Percentiles rank a stretch among this genome's conserved stretches.
These are phyloP conservation scores for Carex kokanica DNA, from an alignment of 176 grass and related monocot species.

Conservation along the genomic window DNA sequence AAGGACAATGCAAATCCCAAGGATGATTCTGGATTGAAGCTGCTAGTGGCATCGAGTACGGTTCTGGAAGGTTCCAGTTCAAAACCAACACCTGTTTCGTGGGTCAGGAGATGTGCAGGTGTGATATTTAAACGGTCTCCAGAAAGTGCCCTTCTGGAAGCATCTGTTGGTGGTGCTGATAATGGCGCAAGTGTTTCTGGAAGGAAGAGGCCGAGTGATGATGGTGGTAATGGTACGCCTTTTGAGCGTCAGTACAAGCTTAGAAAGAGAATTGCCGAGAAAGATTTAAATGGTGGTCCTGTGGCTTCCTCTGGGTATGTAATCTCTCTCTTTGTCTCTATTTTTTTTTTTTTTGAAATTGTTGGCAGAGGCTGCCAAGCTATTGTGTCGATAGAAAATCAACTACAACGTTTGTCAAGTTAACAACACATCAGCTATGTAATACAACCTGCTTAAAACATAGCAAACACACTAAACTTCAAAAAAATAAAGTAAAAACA, in stretches of 20 bases:
- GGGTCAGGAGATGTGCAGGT: slow-evolving; percentile 68
- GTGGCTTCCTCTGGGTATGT: background rate
- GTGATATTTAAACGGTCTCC: slow-evolving; percentile 72
- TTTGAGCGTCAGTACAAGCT: slow-evolving; percentile 10
- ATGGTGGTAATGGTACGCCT: slow-evolving; percentile 26
- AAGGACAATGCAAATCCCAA: slow-evolving; percentile 41
- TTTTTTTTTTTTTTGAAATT: too few species aligned
- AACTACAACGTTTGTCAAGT: too few species aligned
- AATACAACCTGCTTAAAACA: too few species aligned
- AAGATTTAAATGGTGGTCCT: background rate
- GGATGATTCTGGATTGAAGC: slow-evolving; percentile 36
- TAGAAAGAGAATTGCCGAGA: slow-evolving; percentile 23
- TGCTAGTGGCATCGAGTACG: slow-evolving; percentile 28
- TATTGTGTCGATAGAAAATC: too few species aligned
- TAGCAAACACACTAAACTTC: too few species aligned
- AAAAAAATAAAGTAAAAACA: too few species aligned
- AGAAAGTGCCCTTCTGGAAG: slow-evolving; percentile 23
- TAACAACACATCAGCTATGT: too few species aligned
- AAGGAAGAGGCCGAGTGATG: slow-evolving; percentile 37
- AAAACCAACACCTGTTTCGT: slow-evolving; percentile 52
- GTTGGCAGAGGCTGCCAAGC: too few species aligned
- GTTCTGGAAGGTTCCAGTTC: slow-evolving; percentile 36
- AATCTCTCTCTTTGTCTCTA: background rate
- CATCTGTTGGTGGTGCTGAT: background rate
- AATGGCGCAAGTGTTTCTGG: slow-evolving; percentile 14